These are phyloP conservation scores for Combretum micranthum DNA, from an alignment of 345 rosid species.

Conservation along the genomic window DNA sequence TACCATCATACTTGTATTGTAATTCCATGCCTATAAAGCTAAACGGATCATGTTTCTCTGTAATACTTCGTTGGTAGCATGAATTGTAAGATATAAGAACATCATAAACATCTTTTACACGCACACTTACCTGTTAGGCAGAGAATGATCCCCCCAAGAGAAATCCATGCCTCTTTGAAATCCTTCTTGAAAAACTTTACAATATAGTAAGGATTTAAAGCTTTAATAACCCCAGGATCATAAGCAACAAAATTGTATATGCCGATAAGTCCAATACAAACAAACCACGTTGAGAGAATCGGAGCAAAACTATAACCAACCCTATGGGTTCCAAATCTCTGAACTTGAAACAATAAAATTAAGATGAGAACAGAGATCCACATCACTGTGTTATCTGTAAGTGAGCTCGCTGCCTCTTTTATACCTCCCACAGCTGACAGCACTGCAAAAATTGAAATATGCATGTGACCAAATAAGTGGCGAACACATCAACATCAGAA, in stretches of 20 bases:
- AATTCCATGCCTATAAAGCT: too few relatives aligned
- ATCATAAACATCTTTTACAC: too few relatives aligned
- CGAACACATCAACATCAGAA: too few relatives aligned
- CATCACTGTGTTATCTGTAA: neutral
- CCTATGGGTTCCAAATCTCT: slow-evolving; percentile 18
- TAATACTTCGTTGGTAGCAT: neutral
- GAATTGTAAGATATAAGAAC: too few relatives aligned
- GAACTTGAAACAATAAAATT: slow-evolving; percentile 16
- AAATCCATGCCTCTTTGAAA: slow-evolving; percentile 14
- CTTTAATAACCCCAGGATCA: slow-evolving; percentile 12
- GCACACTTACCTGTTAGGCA: slow-evolving; percentile 15
- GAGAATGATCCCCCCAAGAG: slow-evolving; percentile 21
- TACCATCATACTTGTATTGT: too few relatives aligned
- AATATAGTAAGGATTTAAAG: slow-evolving; percentile 21
- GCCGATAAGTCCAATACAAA: slow-evolving; percentile 11
- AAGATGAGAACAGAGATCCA: slow-evolving; percentile 20
- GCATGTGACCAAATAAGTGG: neutral
- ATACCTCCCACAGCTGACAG: neutral
- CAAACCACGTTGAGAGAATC: slow-evolving; percentile 16
- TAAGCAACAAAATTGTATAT: slow-evolving; percentile 17
- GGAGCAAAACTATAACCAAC: slow-evolving; percentile 24
- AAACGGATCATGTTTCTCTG: too few relatives aligned
- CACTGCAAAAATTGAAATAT: neutral
- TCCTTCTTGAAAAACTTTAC: slow-evolving; percentile 14
- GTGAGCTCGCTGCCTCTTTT: neutral